phyloP scores from a whole-genome alignment of 257 asterid genomes.

The Capsicum pubescens region DNA sequence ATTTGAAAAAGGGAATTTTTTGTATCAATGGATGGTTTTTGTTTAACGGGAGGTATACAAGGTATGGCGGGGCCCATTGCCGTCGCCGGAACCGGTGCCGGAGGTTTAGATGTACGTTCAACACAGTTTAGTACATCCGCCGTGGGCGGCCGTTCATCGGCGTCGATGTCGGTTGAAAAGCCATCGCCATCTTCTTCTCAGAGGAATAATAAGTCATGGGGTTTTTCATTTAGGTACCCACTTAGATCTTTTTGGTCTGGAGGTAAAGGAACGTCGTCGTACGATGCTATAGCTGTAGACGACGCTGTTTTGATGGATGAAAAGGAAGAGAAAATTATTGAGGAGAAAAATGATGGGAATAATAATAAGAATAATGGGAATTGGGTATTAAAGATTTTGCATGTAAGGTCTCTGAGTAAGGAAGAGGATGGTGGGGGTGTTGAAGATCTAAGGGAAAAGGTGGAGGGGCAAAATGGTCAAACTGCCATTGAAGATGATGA shows the following conservation, averaged over 20 bases:
- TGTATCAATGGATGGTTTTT: slow-evolving; percentile 67
- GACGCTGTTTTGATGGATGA: slow-evolving; percentile 72
- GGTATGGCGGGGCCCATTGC: slow-evolving; percentile 61
- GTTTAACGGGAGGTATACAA: slow-evolving; percentile 75
- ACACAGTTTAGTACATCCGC: slow-evolving; percentile 37
- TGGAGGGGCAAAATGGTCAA: not conserved
- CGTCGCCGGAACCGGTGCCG: slow-evolving; percentile 50
- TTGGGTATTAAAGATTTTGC: slow-evolving; percentile 83
- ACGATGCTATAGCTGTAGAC: slow-evolving; percentile 63
- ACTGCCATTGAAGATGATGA: not conserved
- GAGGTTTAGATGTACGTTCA: slow-evolving; percentile 56
- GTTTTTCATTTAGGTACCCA: slow-evolving; percentile 72
- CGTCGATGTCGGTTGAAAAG: slow-evolving; percentile 57
- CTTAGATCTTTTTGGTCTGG: slow-evolving; percentile 78
- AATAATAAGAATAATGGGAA: slow-evolving; percentile 35
- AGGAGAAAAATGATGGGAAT: slow-evolving; percentile 30
- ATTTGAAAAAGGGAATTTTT: not conserved
- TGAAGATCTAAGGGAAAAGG: slow-evolving; percentile 38
- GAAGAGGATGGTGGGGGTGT: slow-evolving; percentile 38
- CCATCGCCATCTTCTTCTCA: slow-evolving; percentile 39
- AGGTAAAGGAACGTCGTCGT: slow-evolving; percentile 44
- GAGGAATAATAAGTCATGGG: slow-evolving; percentile 65
- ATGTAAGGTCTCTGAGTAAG: slow-evolving; percentile 65
- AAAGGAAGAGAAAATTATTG: slow-evolving; percentile 39
- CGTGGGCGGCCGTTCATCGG: slow-evolving; percentile 31